Conservation (phyloP, 257 asterid genomes). For the Nicotiana otophora region DNA sequence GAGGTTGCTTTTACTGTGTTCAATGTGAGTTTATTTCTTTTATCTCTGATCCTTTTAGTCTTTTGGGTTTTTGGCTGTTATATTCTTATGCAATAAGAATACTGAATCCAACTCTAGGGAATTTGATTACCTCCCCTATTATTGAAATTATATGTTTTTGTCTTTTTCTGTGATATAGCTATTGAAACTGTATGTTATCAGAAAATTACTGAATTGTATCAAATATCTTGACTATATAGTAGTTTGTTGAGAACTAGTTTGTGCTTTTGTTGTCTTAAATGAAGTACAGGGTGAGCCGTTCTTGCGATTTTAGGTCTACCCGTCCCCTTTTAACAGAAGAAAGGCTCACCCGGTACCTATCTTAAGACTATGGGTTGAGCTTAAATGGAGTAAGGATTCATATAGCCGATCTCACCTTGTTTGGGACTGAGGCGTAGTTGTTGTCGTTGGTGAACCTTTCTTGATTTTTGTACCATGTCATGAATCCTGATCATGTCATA, state of each 20-base stretch:
- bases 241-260: neutral
- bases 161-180: neutral
- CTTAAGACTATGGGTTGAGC: no score
- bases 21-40: slow-evolving; percentile 43
- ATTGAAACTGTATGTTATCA: neutral
- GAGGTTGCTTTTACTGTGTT: slow-evolving; percentile 48
- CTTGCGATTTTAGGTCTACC: no score
- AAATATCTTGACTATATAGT: neutral
- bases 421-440: neutral
- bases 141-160: neutral
- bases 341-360: no score
- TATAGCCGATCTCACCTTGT: no score
- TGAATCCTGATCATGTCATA: neutral
- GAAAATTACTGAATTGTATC: neutral
- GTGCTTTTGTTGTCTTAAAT: neutral
- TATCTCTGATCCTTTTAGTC: neutral
- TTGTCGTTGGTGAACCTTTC: neutral
- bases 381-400: no score
- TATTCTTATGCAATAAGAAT: neutral
- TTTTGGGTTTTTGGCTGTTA: neutral
- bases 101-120: neutral
- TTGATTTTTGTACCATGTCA: neutral
- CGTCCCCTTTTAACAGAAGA: no score
- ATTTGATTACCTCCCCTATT: neutral
- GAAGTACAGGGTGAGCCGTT: no score